Conservation (phyloP, 306 rosid genomes). For the Inga laurina region DNA sequence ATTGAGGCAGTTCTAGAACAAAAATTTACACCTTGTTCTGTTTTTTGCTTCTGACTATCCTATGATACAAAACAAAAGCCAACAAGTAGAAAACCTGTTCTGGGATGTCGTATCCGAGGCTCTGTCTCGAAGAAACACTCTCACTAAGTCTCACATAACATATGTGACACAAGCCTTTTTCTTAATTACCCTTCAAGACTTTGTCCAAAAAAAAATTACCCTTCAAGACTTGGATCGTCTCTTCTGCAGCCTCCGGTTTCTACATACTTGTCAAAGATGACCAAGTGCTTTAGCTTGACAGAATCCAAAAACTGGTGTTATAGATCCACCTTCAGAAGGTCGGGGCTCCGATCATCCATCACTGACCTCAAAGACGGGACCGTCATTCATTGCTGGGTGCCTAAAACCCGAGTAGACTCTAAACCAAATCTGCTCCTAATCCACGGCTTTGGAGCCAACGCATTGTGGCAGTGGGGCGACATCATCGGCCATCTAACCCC, state of each 20-base stretch:
- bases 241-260: not conserved
- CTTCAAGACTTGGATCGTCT: not conserved
- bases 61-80: not conserved
- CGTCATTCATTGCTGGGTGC: slow-evolving; percentile 80
- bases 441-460: slow-evolving; percentile 81
- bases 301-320: slow-evolving; percentile 62
- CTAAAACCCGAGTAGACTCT: slow-evolving; percentile 42
- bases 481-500: slow-evolving; percentile 50
- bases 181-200: not conserved
- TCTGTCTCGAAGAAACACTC: not conserved
- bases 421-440: slow-evolving; percentile 76
- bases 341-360: slow-evolving; percentile 67
- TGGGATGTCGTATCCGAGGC: not conserved
- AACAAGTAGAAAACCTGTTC: not conserved
- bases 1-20: too few relatives aligned
- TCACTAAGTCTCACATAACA: not conserved
- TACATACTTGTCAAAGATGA: slow-evolving; percentile 20
- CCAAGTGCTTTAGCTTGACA: slow-evolving; percentile 60
- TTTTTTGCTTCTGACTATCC: not conserved
- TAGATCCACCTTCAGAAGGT: slow-evolving; percentile 48
- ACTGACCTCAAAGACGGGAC: slow-evolving; percentile 75
- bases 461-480: slow-evolving; percentile 87
- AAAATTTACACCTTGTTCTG: not conserved
- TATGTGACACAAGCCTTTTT: not conserved
- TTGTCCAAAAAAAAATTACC: not conserved